Conservation (phyloP, 106 monocot species). For the Alisma plantagoaquatica region DNA sequence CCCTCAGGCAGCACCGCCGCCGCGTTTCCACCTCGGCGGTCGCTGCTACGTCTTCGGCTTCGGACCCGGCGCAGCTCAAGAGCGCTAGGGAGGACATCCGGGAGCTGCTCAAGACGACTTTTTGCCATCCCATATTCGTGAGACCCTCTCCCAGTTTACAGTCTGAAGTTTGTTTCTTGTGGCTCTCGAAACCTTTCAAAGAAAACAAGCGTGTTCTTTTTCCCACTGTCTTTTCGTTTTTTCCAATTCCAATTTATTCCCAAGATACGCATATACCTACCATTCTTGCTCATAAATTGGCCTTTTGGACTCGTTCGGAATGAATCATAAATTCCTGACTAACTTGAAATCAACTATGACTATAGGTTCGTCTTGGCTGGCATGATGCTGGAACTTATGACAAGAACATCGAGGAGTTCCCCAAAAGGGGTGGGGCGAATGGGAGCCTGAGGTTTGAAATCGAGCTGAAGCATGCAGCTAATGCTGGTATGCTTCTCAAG, state of each 20-base stretch:
- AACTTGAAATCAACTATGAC: not conserved
- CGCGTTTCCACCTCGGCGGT: slow-evolving; percentile 5
- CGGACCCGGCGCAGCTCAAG: slow-evolving; percentile 62
- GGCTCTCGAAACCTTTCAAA: too few relatives aligned
- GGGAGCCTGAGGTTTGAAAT: slow-evolving; percentile 88
- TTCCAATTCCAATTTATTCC: not conserved
- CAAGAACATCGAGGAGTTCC: slow-evolving; percentile 91
- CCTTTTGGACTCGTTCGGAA: not conserved
- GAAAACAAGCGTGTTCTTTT: not conserved
- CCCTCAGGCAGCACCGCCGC: not conserved
- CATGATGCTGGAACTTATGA: slow-evolving; percentile 98
- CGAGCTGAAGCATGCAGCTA: slow-evolving; percentile 87
- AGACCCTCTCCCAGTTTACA: not conserved
- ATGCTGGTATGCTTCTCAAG: slow-evolving; percentile 78
- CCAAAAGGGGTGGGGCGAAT: slow-evolving; percentile 87
- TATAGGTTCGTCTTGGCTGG: slow-evolving; percentile 84
- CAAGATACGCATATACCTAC: not conserved
- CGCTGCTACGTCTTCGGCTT: slow-evolving; percentile 25
- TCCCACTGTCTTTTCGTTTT: not conserved
- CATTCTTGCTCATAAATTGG: not conserved
- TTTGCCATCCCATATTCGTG: slow-evolving; percentile 85
- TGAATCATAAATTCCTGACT: not conserved
- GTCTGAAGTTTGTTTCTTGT: not conserved
- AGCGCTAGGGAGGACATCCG: slow-evolving; percentile 82
- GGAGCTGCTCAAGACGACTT: slow-evolving; percentile 56